A percentile compares a stretch with the other conserved stretches of the same genome.
Conservation (phyloP, 495 filamentous ascomycete genomes). For the Penicillium alfredii region DNA sequence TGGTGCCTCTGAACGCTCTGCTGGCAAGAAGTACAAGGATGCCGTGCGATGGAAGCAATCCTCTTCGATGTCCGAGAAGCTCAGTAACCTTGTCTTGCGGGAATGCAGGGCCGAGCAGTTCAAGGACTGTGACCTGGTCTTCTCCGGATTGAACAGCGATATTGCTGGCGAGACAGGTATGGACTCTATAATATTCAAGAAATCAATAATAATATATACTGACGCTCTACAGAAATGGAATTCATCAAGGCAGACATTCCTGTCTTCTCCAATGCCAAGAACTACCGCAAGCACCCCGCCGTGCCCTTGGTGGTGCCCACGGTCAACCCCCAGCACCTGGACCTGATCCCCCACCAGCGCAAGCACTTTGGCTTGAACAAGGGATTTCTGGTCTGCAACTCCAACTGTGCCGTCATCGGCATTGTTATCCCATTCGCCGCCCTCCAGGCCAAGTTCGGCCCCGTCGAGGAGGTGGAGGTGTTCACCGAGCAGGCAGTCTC, state of each 20-base stretch:
- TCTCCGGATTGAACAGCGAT: slow-evolving; percentile 79
- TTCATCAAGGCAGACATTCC: slow-evolving; percentile 72
- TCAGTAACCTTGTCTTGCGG: slow-evolving; percentile 65
- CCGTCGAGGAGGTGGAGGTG: slow-evolving; percentile 67
- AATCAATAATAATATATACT: background rate
- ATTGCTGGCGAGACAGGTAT: slow-evolving; percentile 73
- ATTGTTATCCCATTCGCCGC: slow-evolving; percentile 85
- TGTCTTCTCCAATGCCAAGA: slow-evolving; percentile 88
- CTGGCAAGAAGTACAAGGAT: slow-evolving; percentile 77
- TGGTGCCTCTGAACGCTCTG: slow-evolving; percentile 72
- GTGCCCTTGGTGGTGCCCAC: slow-evolving; percentile 84
- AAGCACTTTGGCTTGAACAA: slow-evolving; percentile 59
- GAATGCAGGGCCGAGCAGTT: slow-evolving; percentile 72
- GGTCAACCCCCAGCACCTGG: slow-evolving; percentile 73
- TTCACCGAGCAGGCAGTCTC: slow-evolving; percentile 87
- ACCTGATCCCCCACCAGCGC: slow-evolving; percentile 71
- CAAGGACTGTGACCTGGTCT: slow-evolving; percentile 79
- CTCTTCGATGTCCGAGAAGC: slow-evolving; percentile 58
- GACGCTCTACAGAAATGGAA: slow-evolving; percentile 53
- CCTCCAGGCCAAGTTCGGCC: slow-evolving; percentile 68
- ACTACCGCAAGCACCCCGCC: slow-evolving; percentile 74
- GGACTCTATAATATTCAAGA: slow-evolving; percentile 7
- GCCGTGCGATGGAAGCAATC: slow-evolving; percentile 82
- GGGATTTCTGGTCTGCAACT: slow-evolving; percentile 84
- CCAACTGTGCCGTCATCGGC: slow-evolving; percentile 86